phyloP scores from a whole-genome alignment of 495 filamentous ascomycete genomes.

The Aspergillus sparsus region DNA sequence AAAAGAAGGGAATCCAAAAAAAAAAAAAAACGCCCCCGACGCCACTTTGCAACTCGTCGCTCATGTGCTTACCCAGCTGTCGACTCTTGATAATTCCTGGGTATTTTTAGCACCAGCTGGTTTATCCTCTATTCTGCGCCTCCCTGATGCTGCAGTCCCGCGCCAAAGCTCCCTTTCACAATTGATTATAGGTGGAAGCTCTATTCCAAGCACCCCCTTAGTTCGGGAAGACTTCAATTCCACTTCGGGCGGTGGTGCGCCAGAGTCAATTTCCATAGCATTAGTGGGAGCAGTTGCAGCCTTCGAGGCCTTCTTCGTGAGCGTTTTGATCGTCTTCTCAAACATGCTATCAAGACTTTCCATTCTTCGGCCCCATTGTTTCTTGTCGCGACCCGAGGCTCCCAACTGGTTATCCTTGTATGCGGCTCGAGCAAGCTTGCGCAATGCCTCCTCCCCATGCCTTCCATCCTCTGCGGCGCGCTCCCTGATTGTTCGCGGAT shows the following conservation, averaged over 20 bases:
- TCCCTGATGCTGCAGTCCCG: constrained; percentile 30
- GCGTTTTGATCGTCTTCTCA: constrained; percentile 45
- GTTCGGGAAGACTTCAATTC: constrained; percentile 30
- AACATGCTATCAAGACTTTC: constrained; percentile 54
- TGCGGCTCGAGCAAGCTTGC: constrained; percentile 61
- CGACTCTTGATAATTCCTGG: constrained; percentile 29
- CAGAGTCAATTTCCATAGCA: constrained; percentile 41
- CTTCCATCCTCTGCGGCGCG: constrained; percentile 71
- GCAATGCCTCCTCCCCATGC: constrained; percentile 70
- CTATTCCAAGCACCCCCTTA: constrained; percentile 37
- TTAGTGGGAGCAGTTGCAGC: constrained; percentile 14
- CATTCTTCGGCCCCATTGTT: constrained; percentile 44
- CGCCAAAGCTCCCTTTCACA: constrained; percentile 50
- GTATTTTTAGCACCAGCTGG: constrained; percentile 25
- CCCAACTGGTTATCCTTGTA: constrained; percentile 45
- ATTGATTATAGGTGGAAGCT: constrained; percentile 51
- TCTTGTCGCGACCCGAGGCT: constrained; percentile 42
- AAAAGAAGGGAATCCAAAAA: constrained; percentile 21
- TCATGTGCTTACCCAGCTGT: constrained; percentile 35
- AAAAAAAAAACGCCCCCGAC: constrained; percentile 34
- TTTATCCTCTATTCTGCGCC: constrained; percentile 35
- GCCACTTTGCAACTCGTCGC: constrained; percentile 18
- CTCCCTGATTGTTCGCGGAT: constrained; percentile 72
- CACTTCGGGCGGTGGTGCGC: constrained; percentile 22
- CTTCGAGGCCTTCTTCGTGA: constrained; percentile 41